Base-by-base conservation (phyloP, 495 filamentous ascomycete genomes). In the Penicillium pulvis region DNA sequence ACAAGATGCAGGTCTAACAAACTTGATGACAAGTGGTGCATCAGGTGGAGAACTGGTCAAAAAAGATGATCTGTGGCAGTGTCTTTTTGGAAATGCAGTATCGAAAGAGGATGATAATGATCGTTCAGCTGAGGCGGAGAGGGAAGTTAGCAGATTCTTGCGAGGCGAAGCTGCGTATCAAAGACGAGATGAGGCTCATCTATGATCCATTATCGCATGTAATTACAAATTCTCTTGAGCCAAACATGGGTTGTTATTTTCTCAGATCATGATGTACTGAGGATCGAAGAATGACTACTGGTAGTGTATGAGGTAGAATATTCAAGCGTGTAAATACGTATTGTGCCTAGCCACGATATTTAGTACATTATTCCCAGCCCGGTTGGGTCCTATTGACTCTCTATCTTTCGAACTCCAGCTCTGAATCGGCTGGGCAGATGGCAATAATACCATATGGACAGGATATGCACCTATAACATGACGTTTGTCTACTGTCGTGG, bases 51-150 rank as follows among this genome's bases (percentile, higher is more conserved):
- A 98, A 70, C 70, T 88, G 47, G 90, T 98, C 5, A 80, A 83
- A 26, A 80, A 89, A 53, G 83, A 88, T 41, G 93, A 97, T 72
- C 71, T 98, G 28, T 97, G 92, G 93, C 83, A 83, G 48, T 98
- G 93, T 75, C 74, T 97, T 10, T 97, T 97, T 79, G 87, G 87
- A 16, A 68, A 74, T 23, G 58, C 65, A 6, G 67, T 53, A 35
- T 65, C 57, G 8, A 71, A 70, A 54, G 46, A 60, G 51, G 46
- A 60, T 54, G 52, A 55, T 17, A 53, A 60, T 42, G 54, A 59
- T 45, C 30, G 53, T 16, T 56, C 64, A 10, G 48, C 53, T 3
- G 67, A 70, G 45, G 73, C 75, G 14, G 72, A 75, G 48, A 56
- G 69, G 35, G 79, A 79, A 52, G 71, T 81, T 36, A 71, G 65